Base-by-base conservation (phyloP, 2,329 filamentous ascomycete species). In the Fusarium transvaalense region DNA sequence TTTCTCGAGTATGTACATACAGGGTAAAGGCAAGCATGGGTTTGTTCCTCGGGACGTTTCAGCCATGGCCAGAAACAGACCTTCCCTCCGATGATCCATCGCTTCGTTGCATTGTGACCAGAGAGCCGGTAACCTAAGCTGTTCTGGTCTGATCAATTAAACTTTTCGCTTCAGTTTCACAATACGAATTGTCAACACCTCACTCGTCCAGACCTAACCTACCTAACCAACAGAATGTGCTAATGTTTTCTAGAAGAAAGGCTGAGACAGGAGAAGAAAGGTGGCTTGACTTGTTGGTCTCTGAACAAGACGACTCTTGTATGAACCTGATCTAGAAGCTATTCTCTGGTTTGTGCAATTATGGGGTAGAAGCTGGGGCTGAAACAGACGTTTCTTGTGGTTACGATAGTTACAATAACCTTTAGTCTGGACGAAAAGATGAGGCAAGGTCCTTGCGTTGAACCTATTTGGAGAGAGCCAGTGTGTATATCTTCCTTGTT, bases 31-130 rank as follows among this genome's bases (percentile, higher is more conserved):
- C 15, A 38, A 38, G 32, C 48, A 51, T 64, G 38, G 39, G 39
- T 32, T 56, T 64, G 58, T 39, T 52, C 41, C 45, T 52, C 46
- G 47, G 38, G 56, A 51, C 61, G 56, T 69, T 69, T 69, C 66
- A 67, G 66, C 66, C 57, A 67, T 69, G 50, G 53, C 66, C 66
- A 69, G 61, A 66, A 69, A 64, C 62, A 69, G 66, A 63, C 47
- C 38, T 59, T 42, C 52, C 43, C 59, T 45, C 66, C 66, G 66
- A 66, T 34, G 47, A 62, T 50, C 57, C 45, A 43, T 64, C 66
- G 57, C 61, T 60, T 66, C 57, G 53, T 63, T 67, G 64, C 47
- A 67, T 58, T 65, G 62, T 42, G 47, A 69, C 66, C 66, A 69
- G 32, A 69, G 61, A 67, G 54, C 62, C 66, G 66, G 66, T 69